phyloP scores from a whole-genome alignment of 768 basidiomycete species.

The Suillus subalutaceus region DNA sequence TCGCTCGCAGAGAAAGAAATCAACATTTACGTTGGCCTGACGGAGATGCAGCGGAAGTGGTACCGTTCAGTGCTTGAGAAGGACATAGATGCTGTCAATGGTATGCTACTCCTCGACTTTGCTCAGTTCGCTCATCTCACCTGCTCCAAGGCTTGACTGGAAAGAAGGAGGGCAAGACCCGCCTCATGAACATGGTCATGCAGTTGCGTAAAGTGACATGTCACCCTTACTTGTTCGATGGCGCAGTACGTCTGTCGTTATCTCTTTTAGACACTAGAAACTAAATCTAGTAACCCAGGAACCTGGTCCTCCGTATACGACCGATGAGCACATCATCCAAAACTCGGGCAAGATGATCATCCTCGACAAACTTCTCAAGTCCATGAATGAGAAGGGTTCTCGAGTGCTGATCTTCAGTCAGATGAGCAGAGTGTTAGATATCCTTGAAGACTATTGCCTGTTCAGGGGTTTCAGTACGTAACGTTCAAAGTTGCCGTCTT shows the following conservation, averaged over 20 bases:
- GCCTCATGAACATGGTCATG: constrained; percentile 99
- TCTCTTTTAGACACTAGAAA: not conserved
- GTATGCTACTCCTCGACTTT: constrained; percentile 39
- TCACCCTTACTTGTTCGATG: constrained; percentile 91
- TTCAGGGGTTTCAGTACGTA: constrained; percentile 85
- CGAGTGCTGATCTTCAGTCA: constrained; percentile 97
- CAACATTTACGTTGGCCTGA: constrained; percentile 95
- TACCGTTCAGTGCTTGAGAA: constrained; percentile 95
- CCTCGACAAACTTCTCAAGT: constrained; percentile 86
- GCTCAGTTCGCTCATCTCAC: not conserved
- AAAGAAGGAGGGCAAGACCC: constrained; percentile 98
- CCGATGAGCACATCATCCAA: constrained; percentile 93
- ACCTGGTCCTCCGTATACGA: constrained; percentile 97
- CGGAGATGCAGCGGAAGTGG: constrained; percentile 98
- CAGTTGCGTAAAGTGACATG: constrained; percentile 91
- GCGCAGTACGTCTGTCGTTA: constrained; percentile 60
- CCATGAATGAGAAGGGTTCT: constrained; percentile 92
- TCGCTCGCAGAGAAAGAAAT: constrained; percentile 84
- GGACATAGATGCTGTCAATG: constrained; percentile 98
- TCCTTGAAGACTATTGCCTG: constrained; percentile 95
- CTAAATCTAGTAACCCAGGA: constrained; percentile 50
- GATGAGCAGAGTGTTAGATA: constrained; percentile 99
- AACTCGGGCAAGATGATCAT: constrained; percentile 98
- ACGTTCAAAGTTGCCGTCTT: not conserved
- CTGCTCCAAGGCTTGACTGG: constrained; percentile 73